phyloP scores from a whole-genome alignment of 345 rosid species.

The Barbarea vulgaris region DNA sequence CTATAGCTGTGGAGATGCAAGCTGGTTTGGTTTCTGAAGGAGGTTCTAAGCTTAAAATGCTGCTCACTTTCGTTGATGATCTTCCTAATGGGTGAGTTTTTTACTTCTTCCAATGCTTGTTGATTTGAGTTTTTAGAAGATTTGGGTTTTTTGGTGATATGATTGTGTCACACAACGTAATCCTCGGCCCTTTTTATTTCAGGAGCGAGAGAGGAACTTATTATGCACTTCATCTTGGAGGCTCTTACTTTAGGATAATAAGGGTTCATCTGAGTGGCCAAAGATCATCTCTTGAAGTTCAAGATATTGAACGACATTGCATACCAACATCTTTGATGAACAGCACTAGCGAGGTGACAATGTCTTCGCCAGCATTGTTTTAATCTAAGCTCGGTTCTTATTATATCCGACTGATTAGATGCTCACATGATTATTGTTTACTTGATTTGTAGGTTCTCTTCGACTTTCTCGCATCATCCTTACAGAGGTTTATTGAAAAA shows the following conservation, averaged over 20 bases:
- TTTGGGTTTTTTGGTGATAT: neutral
- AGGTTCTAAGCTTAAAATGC: slow-evolving; percentile 95
- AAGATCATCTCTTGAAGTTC: slow-evolving; percentile 58
- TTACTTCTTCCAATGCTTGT: slow-evolving; percentile 3
- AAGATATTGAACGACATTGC: slow-evolving; percentile 57
- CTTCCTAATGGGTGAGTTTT: slow-evolving; percentile 53
- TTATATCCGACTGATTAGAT: neutral
- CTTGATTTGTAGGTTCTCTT: slow-evolving; percentile 77
- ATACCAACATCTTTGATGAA: slow-evolving; percentile 70
- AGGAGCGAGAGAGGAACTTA: slow-evolving; percentile 86
- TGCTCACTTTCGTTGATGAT: slow-evolving; percentile 81
- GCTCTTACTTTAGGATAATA: slow-evolving; percentile 81
- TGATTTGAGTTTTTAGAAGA: neutral
- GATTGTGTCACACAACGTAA: neutral
- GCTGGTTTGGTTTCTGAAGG: slow-evolving; percentile 99
- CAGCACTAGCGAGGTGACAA: slow-evolving; percentile 69
- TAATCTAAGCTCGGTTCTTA: neutral
- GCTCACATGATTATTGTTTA: slow-evolving; percentile 5
- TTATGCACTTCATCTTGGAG: slow-evolving; percentile 87
- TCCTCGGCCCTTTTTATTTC: slow-evolving; percentile 36
- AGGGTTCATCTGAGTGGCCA: slow-evolving; percentile 78
- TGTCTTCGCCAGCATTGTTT: neutral
- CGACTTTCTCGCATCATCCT: slow-evolving; percentile 69
- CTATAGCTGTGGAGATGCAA: slow-evolving; percentile 94
- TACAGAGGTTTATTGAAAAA: slow-evolving; percentile 67